Conservation (phyloP, 345 rosid genomes). For the Ricinus communis region DNA sequence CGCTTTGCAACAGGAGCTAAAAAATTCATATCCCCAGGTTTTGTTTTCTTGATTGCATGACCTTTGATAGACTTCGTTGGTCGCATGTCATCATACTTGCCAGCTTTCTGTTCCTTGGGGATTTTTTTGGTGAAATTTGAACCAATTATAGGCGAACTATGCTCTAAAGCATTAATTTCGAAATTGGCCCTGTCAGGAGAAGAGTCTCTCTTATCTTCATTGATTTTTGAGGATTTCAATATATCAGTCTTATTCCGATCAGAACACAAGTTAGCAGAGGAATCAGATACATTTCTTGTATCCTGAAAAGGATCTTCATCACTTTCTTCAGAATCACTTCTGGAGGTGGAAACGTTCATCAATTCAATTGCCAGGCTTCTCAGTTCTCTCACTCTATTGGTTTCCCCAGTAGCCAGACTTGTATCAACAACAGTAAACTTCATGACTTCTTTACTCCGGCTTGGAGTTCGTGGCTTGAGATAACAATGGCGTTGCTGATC, state of each 20-base stretch:
- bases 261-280: constrained; percentile 21
- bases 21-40: constrained; percentile 19
- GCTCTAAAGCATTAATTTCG: constrained; percentile 21
- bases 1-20: constrained; percentile 29
- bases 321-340: constrained; percentile 36
- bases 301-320: constrained; percentile 32
- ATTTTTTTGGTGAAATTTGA: constrained; percentile 15
- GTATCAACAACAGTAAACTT: constrained; percentile 66
- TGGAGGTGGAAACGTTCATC: constrained; percentile 15
- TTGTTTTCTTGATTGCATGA: constrained; percentile 23
- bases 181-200: constrained; percentile 6
- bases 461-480: constrained; percentile 61
- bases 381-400: constrained; percentile 42
- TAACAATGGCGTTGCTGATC: constrained; percentile 34
- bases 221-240: constrained; percentile 22
- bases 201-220: constrained; percentile 15
- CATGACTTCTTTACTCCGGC: constrained; percentile 26
- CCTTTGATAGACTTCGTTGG: constrained; percentile 22
- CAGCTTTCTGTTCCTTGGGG: constrained; percentile 19
- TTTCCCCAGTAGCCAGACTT: constrained; percentile 33
- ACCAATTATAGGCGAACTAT: constrained; percentile 10
- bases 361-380: constrained; percentile 42
- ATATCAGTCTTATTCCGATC: constrained; percentile 26
- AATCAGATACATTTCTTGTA: constrained; percentile 31
- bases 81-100: constrained; percentile 13